Evolutionary conservation across 192 early-diverging fungal genomes (phyloP).

Genomic region (Piromyces sp.): DNA sequence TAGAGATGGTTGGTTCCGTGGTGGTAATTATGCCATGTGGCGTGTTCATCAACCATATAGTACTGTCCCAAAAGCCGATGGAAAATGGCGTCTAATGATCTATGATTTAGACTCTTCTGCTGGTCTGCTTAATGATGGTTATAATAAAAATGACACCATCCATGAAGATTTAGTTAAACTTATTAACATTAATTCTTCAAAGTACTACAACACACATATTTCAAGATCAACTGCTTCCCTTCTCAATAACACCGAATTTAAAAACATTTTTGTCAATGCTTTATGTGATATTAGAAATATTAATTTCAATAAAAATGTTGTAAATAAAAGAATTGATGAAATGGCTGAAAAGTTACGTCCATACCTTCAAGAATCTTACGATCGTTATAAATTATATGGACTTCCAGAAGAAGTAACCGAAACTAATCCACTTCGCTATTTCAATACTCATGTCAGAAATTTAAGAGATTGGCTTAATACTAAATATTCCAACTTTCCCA

Average conservation of each 20-base stretch:
- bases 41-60: not conserved
- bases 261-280: not conserved
- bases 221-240: too few relatives aligned
- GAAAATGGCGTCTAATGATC: not conserved
- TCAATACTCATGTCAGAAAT: not conserved
- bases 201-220: not conserved
- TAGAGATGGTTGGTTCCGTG: not conserved
- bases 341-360: rapidly evolving
- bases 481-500: not conserved
- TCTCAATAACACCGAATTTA: not conserved
- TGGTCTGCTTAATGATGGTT: not conserved
- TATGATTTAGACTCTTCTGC: not conserved
- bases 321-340: not conserved
- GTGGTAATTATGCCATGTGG: not conserved
- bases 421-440: too few relatives aligned
- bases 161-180: too few relatives aligned
- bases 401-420: too few relatives aligned
- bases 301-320: not conserved
- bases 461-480: not conserved
- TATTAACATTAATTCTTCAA: too few relatives aligned
- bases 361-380: not conserved
- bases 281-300: not conserved
- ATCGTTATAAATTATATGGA: too few relatives aligned
- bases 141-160: too few relatives aligned
- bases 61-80: not conserved